Percentiles rank a stretch among this genome's conserved stretches.
Conservation (phyloP, 73 alveolate species). For the Paramecium caudatum region DNA sequence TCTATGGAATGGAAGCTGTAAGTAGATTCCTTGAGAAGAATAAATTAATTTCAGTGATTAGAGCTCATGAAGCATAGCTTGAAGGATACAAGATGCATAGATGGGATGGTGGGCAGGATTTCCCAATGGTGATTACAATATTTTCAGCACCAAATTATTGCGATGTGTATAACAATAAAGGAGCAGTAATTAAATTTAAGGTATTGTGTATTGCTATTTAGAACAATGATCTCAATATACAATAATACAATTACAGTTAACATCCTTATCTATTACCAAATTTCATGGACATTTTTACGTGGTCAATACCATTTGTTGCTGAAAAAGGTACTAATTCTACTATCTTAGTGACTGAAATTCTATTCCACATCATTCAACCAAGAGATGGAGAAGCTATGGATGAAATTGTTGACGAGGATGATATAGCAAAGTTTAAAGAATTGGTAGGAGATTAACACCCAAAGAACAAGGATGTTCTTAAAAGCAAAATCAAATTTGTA, state of each 20-base stretch:
- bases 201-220: neutral
- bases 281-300: slow-evolving; percentile 89
- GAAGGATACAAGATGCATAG: slow-evolving; percentile 94
- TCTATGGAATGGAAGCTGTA: slow-evolving; percentile 91
- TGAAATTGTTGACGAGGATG: slow-evolving; percentile 78
- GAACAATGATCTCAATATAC: slow-evolving; percentile 84
- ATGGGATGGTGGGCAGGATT: slow-evolving; percentile 90
- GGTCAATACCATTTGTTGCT: slow-evolving; percentile 94
- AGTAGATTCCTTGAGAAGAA: slow-evolving; percentile 84
- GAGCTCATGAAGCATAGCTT: slow-evolving; percentile 94
- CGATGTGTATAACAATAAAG: slow-evolving; percentile 90
- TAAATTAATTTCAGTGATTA: slow-evolving; percentile 81
- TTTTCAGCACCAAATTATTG: slow-evolving; percentile 96
- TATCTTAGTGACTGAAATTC: slow-evolving; percentile 76
- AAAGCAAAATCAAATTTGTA: slow-evolving; percentile 84
- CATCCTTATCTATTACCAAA: slow-evolving; percentile 94
- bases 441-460: slow-evolving; percentile 53
- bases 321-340: slow-evolving; percentile 79
- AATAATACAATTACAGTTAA: slow-evolving; percentile 87
- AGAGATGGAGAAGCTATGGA: slow-evolving; percentile 81
- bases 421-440: slow-evolving; percentile 53
- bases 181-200: slow-evolving; percentile 85
- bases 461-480: slow-evolving; percentile 72
- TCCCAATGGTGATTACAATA: slow-evolving; percentile 92
- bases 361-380: slow-evolving; percentile 79